phyloP scores from a whole-genome alignment of 345 rosid genomes.

The Balakata baccata region DNA sequence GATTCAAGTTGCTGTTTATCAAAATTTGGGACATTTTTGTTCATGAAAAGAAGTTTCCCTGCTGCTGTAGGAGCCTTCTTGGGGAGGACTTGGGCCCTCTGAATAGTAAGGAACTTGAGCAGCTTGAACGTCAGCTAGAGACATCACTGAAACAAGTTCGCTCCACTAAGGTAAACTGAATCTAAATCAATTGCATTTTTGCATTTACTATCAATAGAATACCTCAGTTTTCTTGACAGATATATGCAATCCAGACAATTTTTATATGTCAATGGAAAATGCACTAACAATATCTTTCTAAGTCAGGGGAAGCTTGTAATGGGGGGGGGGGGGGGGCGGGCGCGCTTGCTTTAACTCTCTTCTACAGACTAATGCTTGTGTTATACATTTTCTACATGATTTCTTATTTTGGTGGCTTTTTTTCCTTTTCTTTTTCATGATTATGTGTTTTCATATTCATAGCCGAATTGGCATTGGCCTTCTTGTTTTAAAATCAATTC shows the following conservation, averaged over 20 bases:
- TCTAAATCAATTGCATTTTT: not conserved
- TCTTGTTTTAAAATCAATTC: too few relatives aligned
- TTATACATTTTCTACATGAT: too few relatives aligned
- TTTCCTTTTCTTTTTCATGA: too few relatives aligned
- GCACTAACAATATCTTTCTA: not conserved
- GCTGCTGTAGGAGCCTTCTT: conserved; percentile 63
- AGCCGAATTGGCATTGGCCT: too few relatives aligned
- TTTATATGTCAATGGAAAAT: not conserved
- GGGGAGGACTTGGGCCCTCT: conserved; percentile 95
- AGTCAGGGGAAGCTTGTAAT: not conserved
- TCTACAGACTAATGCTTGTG: too few relatives aligned
- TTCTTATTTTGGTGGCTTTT: too few relatives aligned
- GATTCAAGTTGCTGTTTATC: not conserved
- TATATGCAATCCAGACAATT: not conserved
- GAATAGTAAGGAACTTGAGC: conserved; percentile 88
- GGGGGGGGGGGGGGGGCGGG: too few relatives aligned
- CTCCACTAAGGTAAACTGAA: conserved; percentile 64
- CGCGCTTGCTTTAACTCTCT: too few relatives aligned
- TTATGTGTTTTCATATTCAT: too few relatives aligned
- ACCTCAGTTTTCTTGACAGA: too few relatives aligned
- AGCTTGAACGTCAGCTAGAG: conserved; percentile 90
- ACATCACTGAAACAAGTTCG: conserved; percentile 82
- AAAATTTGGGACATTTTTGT: not conserved
- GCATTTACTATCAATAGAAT: not conserved
- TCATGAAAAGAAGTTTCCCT: conserved; percentile 2